phyloP scores from a whole-genome alignment of 1,284 basidiomycete species.

The Neolentinus lepideus region DNA sequence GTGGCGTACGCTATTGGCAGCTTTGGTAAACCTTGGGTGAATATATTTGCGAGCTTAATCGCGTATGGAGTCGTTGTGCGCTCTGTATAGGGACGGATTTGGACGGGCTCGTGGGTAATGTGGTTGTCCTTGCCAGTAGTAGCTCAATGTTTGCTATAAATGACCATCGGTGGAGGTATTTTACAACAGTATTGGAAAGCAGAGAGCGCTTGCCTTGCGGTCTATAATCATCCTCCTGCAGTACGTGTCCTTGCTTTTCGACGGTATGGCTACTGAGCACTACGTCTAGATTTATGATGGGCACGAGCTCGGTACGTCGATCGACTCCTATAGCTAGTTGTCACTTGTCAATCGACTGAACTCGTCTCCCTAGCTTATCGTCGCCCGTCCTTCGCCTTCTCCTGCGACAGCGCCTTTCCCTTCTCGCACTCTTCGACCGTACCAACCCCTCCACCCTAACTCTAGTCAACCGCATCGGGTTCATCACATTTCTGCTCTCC shows the following conservation, averaged over 20 bases:
- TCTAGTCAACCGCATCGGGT: slow-evolving; percentile 10
- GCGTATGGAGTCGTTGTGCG: too few relatives aligned
- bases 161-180: slow-evolving; percentile 38
- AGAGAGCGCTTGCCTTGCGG: slow-evolving; percentile 58
- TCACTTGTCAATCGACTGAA: neutral
- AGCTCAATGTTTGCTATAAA: neutral
- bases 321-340: neutral
- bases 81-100: slow-evolving; percentile 65
- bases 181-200: slow-evolving; percentile 58
- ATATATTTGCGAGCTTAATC: too few relatives aligned
- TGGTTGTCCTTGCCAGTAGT: slow-evolving; percentile 58
- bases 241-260: slow-evolving; percentile 9
- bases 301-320: slow-evolving; percentile 20
- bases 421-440: slow-evolving; percentile 10
- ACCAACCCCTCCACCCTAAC: slow-evolving; percentile 12
- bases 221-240: slow-evolving; percentile 42
- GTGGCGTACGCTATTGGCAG: slow-evolving; percentile 12
- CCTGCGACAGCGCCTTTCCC: slow-evolving; percentile 12
- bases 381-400: slow-evolving; percentile 12
- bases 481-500: slow-evolving; percentile 33
- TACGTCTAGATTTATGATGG: slow-evolving; percentile 22
- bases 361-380: slow-evolving; percentile 7
- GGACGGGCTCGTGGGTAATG: slow-evolving; percentile 43
- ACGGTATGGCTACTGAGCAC: neutral
- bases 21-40: too few relatives aligned